Conservation (phyloP, 176 grass and related monocot genomes). For the Pontederia paniculata region DNA sequence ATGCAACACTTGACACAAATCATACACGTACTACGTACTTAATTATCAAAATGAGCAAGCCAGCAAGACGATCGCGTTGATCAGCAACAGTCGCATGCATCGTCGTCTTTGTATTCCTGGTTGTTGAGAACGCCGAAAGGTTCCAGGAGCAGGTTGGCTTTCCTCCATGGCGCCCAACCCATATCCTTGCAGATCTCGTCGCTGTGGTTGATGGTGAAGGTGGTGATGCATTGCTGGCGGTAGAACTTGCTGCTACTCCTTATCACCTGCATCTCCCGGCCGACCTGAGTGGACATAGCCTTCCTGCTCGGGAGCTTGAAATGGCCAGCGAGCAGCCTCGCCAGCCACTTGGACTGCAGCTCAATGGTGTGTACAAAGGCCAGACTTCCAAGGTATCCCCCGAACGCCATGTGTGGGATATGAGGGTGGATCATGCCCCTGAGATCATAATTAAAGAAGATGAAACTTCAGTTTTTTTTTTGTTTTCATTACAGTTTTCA, state of each 20-base stretch:
- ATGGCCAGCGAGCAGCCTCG: slow-evolving; percentile 42
- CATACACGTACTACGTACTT: too few species aligned
- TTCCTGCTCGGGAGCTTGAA: slow-evolving; percentile 46
- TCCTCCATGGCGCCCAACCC: slow-evolving; percentile 47
- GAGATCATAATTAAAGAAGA: not conserved
- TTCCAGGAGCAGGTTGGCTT: slow-evolving; percentile 65
- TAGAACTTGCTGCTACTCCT: too few species aligned
- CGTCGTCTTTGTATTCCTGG: slow-evolving; percentile 79
- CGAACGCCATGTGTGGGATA: slow-evolving; percentile 92
- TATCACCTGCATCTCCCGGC: slow-evolving; percentile 64
- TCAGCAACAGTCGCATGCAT: slow-evolving; percentile 3
- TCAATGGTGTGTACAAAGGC: slow-evolving; percentile 97
- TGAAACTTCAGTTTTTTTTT: too few species aligned
- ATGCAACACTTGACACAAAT: too few species aligned
- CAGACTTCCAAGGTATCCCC: slow-evolving; percentile 93
- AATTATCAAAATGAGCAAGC: too few species aligned
- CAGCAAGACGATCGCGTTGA: too few species aligned
- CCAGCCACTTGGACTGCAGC: slow-evolving; percentile 83
- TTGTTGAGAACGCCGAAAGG: slow-evolving; percentile 70
- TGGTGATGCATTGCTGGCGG: slow-evolving; percentile 99
- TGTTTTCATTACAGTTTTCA: not conserved
- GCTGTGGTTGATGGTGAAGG: slow-evolving; percentile 96
- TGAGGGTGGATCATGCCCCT: slow-evolving; percentile 84
- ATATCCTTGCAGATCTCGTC: slow-evolving; percentile 88
- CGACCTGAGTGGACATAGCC: slow-evolving; percentile 44